Conservation (phyloP, 345 rosid genomes). For the Heritiera fomes region DNA sequence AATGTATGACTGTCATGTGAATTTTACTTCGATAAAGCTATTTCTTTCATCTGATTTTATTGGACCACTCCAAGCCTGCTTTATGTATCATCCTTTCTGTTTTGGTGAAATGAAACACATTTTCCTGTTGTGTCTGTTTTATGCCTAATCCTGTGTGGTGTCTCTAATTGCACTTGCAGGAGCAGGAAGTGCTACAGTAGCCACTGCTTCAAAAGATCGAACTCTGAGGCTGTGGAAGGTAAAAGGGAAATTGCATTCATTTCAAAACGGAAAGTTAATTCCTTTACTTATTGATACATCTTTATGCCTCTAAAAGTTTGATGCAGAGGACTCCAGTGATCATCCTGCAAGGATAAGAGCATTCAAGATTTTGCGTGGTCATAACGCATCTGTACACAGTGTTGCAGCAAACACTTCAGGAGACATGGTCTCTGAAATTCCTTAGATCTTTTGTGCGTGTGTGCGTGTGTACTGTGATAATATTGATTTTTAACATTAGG, state of each 20-base stretch:
- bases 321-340: slow-evolving; percentile 40
- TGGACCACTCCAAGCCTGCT: neutral
- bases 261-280: slow-evolving; percentile 13
- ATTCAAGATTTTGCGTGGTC: slow-evolving; percentile 81
- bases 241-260: slow-evolving; percentile 27
- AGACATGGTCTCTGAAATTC: slow-evolving; percentile 55
- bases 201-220: slow-evolving; percentile 93
- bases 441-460: slow-evolving; percentile 1
- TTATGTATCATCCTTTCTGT: neutral
- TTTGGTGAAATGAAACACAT: neutral
- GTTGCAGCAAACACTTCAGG: slow-evolving; percentile 68
- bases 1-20: neutral
- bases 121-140: neutral
- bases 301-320: slow-evolving; percentile 48
- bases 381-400: slow-evolving; percentile 82
- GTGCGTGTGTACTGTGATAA: neutral
- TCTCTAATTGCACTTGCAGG: slow-evolving; percentile 37
- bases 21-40: neutral
- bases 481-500: neutral
- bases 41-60: neutral
- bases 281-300: slow-evolving; percentile 18
- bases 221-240: slow-evolving; percentile 95
- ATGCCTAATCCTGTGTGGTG: neutral
- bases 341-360: slow-evolving; percentile 54
- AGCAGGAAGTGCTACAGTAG: slow-evolving; percentile 47